Conservation (phyloP, 1,284 basidiomycete genomes). For the Rugosomyces carneus region DNA sequence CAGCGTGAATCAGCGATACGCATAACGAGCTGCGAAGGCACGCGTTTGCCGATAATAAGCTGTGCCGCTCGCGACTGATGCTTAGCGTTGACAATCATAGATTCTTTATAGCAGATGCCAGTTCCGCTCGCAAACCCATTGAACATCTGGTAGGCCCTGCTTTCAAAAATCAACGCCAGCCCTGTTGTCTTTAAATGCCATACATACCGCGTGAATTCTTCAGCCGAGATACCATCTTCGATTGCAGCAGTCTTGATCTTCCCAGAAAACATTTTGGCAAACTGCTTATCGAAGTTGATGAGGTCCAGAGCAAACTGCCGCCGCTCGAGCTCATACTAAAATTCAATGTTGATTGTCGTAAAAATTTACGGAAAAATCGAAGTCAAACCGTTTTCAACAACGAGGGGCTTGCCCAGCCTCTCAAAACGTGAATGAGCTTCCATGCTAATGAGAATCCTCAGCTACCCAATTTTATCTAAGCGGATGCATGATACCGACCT, state of each 20-base stretch:
- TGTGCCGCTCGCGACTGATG: slow-evolving; percentile 41
- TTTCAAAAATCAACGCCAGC: not conserved
- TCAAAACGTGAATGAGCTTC: slow-evolving; percentile 72
- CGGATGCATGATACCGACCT: slow-evolving; percentile 29
- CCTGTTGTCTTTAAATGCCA: not conserved
- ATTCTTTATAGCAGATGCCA: slow-evolving; percentile 56
- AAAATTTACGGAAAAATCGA: slow-evolving; percentile 2
- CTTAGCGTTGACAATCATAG: slow-evolving; percentile 38
- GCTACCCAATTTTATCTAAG: not conserved
- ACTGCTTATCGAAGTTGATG: slow-evolving; percentile 76
- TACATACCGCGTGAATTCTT: slow-evolving; percentile 53
- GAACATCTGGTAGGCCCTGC: slow-evolving; percentile 52
- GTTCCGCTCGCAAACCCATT: slow-evolving; percentile 60
- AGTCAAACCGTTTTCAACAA: slow-evolving; percentile 64
- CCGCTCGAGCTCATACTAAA: slow-evolving; percentile 67
- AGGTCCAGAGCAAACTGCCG: slow-evolving; percentile 74
- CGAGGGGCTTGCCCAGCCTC: slow-evolving; percentile 59
- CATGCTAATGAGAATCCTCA: slow-evolving; percentile 40
- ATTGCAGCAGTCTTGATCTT: slow-evolving; percentile 58
- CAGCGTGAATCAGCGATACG: slow-evolving; percentile 60
- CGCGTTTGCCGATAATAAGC: slow-evolving; percentile 52
- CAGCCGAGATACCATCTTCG: slow-evolving; percentile 59
- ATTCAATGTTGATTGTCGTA: not conserved
- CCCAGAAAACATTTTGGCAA: slow-evolving; percentile 69
- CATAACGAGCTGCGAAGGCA: slow-evolving; percentile 53